Evolutionary conservation across 2,329 filamentous ascomycete species (phyloP).

Genomic region (Trichoderma afroharzianum): DNA sequence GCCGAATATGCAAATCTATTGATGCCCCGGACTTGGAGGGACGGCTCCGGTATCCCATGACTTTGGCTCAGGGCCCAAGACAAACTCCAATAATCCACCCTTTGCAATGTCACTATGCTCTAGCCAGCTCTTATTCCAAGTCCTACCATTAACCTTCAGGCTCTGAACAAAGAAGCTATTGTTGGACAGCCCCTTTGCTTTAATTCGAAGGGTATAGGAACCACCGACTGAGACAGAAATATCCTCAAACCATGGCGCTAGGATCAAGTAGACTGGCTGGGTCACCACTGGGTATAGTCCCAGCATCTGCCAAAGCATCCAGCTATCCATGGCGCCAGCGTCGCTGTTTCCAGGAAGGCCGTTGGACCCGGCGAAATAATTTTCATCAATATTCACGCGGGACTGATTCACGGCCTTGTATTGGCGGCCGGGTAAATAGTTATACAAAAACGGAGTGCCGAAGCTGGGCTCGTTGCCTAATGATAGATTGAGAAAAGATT

Average conservation of each 20-base stretch:
- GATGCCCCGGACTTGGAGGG: conserved; percentile 45
- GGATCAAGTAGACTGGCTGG: conserved; percentile 53
- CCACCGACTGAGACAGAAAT: conserved; percentile 48
- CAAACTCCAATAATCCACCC: conserved; percentile 44
- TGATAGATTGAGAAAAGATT: conserved; percentile 13
- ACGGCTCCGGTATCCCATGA: conserved; percentile 44
- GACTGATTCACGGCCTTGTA: conserved; percentile 49
- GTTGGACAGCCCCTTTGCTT: conserved; percentile 40
- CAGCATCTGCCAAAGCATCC: conserved; percentile 53
- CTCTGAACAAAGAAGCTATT: conserved; percentile 49
- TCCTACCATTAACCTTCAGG: conserved; percentile 49
- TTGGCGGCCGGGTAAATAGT: conserved; percentile 48
- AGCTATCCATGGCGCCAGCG: conserved; percentile 57
- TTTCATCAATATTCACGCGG: conserved; percentile 45
- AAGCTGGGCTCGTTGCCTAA: conserved; percentile 55
- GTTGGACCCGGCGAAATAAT: conserved; percentile 33
- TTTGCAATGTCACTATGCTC: conserved; percentile 47
- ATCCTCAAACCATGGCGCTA: conserved; percentile 46
- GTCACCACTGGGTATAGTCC: conserved; percentile 55
- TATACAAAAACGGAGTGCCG: conserved; percentile 54
- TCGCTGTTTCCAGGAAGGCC: conserved; percentile 58
- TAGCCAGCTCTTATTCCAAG: conserved; percentile 54
- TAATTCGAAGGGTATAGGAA: conserved; percentile 33
- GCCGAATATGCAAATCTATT: neutral
- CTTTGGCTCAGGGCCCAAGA: conserved; percentile 34